Evolutionary conservation across 352 stramenopile genomes (phyloP).

Genomic region (Albugo candida): DNA sequence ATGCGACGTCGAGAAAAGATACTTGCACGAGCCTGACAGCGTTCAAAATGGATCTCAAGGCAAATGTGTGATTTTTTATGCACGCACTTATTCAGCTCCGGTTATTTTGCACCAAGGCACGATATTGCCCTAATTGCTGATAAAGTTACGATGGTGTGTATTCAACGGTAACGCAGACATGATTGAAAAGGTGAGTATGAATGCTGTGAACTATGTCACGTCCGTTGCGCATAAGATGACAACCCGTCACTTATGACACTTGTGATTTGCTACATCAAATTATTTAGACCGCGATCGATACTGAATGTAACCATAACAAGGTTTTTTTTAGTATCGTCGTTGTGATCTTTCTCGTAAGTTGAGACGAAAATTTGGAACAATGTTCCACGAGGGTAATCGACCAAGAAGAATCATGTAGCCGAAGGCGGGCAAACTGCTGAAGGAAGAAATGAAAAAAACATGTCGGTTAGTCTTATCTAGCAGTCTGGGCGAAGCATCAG

Average conservation of each 20-base stretch:
- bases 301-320: conserved; percentile 81
- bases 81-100: conserved; percentile 58
- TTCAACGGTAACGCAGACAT: conserved; percentile 74
- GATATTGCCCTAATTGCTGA: conserved; percentile 74
- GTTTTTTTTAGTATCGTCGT: conserved; percentile 82
- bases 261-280: conserved; percentile 64
- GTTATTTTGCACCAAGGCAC: conserved; percentile 55
- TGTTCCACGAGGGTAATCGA: not conserved
- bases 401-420: too few species aligned
- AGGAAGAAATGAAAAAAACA: too few species aligned
- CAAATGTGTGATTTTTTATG: conserved; percentile 70
- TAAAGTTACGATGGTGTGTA: conserved; percentile 69
- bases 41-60: conserved; percentile 70
- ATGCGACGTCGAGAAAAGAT: conserved; percentile 76
- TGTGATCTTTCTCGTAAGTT: conserved; percentile 35
- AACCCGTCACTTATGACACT: conserved; percentile 84
- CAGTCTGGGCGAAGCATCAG: too few species aligned
- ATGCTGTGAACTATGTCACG: conserved; percentile 63
- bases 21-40: conserved; percentile 49
- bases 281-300: conserved; percentile 72
- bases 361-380: not conserved
- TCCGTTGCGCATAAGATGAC: conserved; percentile 79
- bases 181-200: conserved; percentile 71
- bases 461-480: too few species aligned
- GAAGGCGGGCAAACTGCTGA: too few species aligned